Evolutionary conservation across 2,329 filamentous ascomycete genomes (phyloP).

Genomic region (Cryphonectria japonica): DNA sequence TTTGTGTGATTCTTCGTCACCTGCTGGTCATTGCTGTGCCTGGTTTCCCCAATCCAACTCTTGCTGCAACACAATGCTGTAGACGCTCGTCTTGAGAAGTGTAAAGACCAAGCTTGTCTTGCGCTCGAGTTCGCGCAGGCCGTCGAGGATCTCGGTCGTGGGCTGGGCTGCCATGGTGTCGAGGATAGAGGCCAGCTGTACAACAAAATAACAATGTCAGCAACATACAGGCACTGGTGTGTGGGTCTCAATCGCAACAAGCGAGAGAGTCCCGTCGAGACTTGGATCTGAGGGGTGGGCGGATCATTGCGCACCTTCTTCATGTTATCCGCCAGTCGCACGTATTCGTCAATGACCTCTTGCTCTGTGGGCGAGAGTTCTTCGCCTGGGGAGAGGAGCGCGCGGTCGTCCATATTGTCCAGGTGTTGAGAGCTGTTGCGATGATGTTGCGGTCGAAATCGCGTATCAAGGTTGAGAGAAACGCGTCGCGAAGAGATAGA

Average conservation of each 20-base stretch:
- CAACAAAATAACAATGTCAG: conserved; percentile 9
- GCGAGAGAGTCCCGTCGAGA: background rate
- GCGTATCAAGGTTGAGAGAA: conserved; percentile 13
- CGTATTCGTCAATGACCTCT: conserved; percentile 93
- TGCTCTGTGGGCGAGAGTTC: conserved; percentile 83
- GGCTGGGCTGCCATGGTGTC: conserved; percentile 70
- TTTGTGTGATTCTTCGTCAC: background rate
- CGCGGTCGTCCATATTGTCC: conserved; percentile 27
- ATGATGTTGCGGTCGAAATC: background rate
- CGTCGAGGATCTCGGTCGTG: conserved; percentile 82
- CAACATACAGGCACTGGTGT: background rate
- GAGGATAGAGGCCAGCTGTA: conserved; percentile 62
- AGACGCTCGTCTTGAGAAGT: conserved; percentile 94
- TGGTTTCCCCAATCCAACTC: conserved; percentile 77
- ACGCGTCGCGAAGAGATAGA: conserved; percentile 20
- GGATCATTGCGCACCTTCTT: conserved; percentile 67
- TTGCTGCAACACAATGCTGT: conserved; percentile 97
- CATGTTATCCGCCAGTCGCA: conserved; percentile 84
- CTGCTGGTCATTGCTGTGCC: conserved; percentile 40
- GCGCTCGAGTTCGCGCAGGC: conserved; percentile 83
- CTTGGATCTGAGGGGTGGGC: background rate
- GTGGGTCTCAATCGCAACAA: background rate
- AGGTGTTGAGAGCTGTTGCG: background rate
- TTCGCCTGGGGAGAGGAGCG: conserved; percentile 46
- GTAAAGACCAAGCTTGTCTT: conserved; percentile 97